Conservation (phyloP, 257 asterid species). For the Solanum clarkiae region DNA sequence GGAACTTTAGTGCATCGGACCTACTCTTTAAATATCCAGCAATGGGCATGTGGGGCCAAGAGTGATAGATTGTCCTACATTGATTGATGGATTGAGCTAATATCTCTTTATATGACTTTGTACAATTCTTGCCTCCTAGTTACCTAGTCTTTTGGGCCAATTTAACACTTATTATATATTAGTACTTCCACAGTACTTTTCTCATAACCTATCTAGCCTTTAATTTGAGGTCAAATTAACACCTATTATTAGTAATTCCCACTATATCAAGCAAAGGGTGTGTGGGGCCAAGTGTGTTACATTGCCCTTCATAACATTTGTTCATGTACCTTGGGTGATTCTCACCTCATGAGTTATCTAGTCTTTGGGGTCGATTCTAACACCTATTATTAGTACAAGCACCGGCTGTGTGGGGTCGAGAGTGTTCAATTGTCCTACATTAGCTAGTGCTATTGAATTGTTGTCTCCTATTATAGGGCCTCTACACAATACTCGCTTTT, state of each 20-base stretch:
- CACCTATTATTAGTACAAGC: neutral
- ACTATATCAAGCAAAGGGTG: neutral
- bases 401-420: neutral
- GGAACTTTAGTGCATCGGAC: too few relatives aligned
- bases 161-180: neutral
- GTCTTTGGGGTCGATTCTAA: neutral
- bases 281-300: neutral
- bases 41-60: neutral
- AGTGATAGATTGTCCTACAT: neutral
- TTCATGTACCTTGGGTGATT: neutral
- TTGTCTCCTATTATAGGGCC: neutral
- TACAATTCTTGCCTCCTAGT: neutral
- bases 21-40: neutral
- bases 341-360: neutral
- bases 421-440: neutral
- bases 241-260: neutral
- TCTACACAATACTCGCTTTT: neutral
- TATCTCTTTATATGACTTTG: neutral
- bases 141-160: neutral
- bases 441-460: neutral
- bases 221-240: neutral
- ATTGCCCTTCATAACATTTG: neutral
- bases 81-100: neutral
- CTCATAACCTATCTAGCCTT: neutral
- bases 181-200: neutral